Evolutionary conservation across 2,329 filamentous ascomycete species (phyloP), one percentile per base, ranked within the genome.

Genomic region (Arachnopeziza araneosa): DNA sequence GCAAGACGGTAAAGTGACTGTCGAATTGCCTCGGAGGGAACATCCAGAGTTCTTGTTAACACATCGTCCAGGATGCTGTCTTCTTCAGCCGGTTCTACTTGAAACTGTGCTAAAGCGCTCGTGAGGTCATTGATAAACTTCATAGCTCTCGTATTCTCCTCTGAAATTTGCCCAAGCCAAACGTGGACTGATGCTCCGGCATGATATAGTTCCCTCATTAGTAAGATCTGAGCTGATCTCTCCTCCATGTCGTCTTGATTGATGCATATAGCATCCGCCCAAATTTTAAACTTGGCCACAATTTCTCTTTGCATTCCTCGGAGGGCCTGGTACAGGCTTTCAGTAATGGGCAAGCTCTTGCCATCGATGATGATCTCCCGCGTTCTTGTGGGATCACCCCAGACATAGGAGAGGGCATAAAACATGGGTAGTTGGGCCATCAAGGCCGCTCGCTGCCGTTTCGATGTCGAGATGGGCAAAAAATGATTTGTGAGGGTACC

Each of bases 121-220:
- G 36, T 44, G 17, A 19, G 36, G 36, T 6, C 5, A 14, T 19
- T 19, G 17, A 44, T 44, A 19, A 44, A 44, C 17, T 44, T 44
- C 4, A 19, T 3, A 17, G 17, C 36, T 44, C 36, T 44, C 10
- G 17, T 17, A 19, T 12, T 44, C 6, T 44, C 36, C 36, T 44
- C 36, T 17, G 17, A 44, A 19, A 4, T 19, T 14, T 14, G 17
- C 17, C 36, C 36, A 44, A 44, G 36, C 36, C 36, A 44, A 14
- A 44, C 17, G 17, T 12, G 36, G 17, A 44, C 36, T 2, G 10
- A 8, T 5, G 12, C 10, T 8, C 12, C 17, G 12, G 12, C 17
- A 44, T 55, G 36, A 54, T 65, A 65, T 7, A 67, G 57, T 26
- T 60, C 55, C 17, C 57, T 50, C 63, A 65, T 64, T 9, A 57